These are phyloP conservation scores for Prunus davidiana DNA, from an alignment of 306 rosid species.

Conservation along the genomic window DNA sequence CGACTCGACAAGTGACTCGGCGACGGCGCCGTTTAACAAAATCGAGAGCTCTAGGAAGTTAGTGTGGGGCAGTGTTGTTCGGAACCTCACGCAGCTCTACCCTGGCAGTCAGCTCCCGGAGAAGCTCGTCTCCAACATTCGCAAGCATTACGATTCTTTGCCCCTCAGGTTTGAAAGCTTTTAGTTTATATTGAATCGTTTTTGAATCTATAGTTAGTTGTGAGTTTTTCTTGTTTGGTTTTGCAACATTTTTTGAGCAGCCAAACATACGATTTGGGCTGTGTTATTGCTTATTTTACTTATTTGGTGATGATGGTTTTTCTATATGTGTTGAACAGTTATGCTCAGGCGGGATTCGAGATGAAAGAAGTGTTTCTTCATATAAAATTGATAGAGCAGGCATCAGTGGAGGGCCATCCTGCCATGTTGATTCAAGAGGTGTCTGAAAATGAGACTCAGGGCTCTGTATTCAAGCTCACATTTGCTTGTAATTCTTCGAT, in stretches of 20 bases:
- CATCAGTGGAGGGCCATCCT: constrained; percentile 62
- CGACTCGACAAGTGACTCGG: constrained; percentile 45
- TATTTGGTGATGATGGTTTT: neutral
- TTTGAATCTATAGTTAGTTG: neutral
- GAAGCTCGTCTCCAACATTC: constrained; percentile 76
- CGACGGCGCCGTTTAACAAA: constrained; percentile 38
- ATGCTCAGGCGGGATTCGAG: constrained; percentile 83
- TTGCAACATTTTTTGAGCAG: neutral
- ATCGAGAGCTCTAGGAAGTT: constrained; percentile 52
- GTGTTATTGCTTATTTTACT: neutral
- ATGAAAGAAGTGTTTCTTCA: constrained; percentile 93
- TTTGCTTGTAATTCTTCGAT: constrained; percentile 82
- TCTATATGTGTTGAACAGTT: constrained; percentile 42
- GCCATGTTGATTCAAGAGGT: constrained; percentile 78
- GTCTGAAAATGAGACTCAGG: constrained; percentile 50
- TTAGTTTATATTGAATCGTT: constrained; percentile 6
- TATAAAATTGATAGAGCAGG: constrained; percentile 78
- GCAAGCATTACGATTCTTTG: constrained; percentile 83
- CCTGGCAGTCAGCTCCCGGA: constrained; percentile 94
- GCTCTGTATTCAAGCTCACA: constrained; percentile 63
- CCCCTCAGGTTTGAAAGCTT: constrained; percentile 65
- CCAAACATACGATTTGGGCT: constrained; percentile 4
- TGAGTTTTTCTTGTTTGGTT: neutral
- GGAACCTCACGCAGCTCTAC: constrained; percentile 76
- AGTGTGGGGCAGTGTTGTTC: constrained; percentile 74